These are phyloP conservation scores for Spergularia azorica DNA, from an alignment of 179 eudicot species.

Conservation along the genomic window DNA sequence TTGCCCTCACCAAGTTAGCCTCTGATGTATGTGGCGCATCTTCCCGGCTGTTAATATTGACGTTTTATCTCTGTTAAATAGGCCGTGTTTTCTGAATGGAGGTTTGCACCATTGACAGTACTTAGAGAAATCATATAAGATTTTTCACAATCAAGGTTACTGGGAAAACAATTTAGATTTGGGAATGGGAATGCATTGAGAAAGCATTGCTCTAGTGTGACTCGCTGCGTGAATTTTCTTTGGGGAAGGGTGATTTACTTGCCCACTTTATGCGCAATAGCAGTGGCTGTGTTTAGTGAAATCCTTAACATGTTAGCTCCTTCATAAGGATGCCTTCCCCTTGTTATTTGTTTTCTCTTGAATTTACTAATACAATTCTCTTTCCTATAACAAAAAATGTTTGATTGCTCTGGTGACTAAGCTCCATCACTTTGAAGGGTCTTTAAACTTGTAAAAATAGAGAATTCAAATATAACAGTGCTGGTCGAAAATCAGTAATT, in stretches of 20 bases:
- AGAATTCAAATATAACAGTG: background rate
- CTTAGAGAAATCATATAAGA: background rate
- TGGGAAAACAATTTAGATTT: background rate
- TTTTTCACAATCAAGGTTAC: slow-evolving; percentile 1
- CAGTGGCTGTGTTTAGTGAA: too few relatives aligned
- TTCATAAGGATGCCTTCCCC: too few relatives aligned
- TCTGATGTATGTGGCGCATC: background rate
- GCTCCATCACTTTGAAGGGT: background rate
- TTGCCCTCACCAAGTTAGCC: background rate
- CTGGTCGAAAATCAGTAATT: background rate
- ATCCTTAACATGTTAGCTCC: too few relatives aligned
- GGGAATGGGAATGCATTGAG: too few relatives aligned
- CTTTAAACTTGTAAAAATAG: background rate
- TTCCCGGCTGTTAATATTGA: background rate
- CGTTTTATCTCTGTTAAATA: background rate
- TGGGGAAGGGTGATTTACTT: too few relatives aligned
- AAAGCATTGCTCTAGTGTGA: too few relatives aligned
- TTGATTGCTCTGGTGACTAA: background rate
- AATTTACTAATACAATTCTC: too few relatives aligned
- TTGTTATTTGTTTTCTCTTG: too few relatives aligned
- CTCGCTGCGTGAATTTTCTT: background rate
- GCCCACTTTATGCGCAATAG: too few relatives aligned
- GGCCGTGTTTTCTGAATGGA: background rate
- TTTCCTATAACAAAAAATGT: too few relatives aligned
- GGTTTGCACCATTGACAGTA: background rate